phyloP scores from a whole-genome alignment of 2,329 filamentous ascomycete genomes.

The Hypoxylon sp. region DNA sequence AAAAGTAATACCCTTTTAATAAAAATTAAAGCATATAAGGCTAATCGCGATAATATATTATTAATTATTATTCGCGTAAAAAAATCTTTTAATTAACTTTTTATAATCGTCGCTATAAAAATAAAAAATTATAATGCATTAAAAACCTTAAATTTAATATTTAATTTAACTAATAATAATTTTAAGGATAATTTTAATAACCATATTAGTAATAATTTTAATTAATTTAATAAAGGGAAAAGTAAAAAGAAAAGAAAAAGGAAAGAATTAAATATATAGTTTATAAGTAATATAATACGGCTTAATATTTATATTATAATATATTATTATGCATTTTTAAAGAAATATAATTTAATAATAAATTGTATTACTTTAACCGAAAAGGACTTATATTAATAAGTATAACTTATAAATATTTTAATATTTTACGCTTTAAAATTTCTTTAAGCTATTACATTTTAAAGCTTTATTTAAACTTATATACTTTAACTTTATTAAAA shows the following conservation, averaged over 20 bases:
- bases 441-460: neutral
- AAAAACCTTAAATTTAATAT: neutral
- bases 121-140: neutral
- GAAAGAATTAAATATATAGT: neutral
- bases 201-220: neutral
- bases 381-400: neutral
- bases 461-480: neutral
- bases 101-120: neutral
- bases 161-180: neutral
- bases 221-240: neutral
- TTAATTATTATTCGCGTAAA: neutral
- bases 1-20: neutral
- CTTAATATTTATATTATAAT: conserved; percentile 10
- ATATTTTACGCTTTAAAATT: neutral
- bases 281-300: too few relatives aligned
- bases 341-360: conserved; percentile 11
- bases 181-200: neutral
- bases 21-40: neutral
- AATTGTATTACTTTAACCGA: conserved; percentile 6
- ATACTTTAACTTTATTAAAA: too few relatives aligned
- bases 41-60: neutral
- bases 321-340: neutral
- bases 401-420: neutral
- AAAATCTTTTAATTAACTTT: conserved; percentile 4
- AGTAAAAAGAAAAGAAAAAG: too few relatives aligned